Evolutionary conservation across 2,329 filamentous ascomycete genomes (phyloP).

Genomic region (Akanthomyces dipterigenus): DNA sequence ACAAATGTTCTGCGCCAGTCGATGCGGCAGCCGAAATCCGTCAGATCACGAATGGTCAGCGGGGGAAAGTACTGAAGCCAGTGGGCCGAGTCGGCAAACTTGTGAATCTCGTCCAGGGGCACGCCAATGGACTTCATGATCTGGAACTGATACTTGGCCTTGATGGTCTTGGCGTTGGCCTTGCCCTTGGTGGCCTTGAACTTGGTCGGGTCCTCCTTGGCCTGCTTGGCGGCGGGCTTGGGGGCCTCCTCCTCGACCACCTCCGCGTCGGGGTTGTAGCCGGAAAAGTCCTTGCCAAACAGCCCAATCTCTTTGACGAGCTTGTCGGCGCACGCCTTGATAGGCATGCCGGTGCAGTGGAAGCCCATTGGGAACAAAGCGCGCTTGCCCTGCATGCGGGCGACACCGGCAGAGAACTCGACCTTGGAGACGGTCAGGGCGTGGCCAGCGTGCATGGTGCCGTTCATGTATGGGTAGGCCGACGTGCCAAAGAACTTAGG

Average conservation of each 20-base stretch:
- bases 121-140: constrained; percentile 92
- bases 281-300: constrained; percentile 82
- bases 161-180: constrained; percentile 79
- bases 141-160: constrained; percentile 93
- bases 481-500: constrained; percentile 80
- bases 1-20: constrained; percentile 92
- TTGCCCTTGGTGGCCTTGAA: constrained; percentile 92
- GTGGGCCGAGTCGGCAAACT: constrained; percentile 83
- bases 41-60: constrained; percentile 61
- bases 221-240: constrained; percentile 54
- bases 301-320: constrained; percentile 79
- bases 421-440: constrained; percentile 88
- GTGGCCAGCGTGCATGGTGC: constrained; percentile 83
- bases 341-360: constrained; percentile 91
- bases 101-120: constrained; percentile 80
- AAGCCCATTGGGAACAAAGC: constrained; percentile 87
- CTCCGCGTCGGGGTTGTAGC: constrained; percentile 58
- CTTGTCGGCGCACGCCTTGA: constrained; percentile 96
- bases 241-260: constrained; percentile 42
- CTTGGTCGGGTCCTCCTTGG: constrained; percentile 80
- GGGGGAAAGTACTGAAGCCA: constrained; percentile 84
- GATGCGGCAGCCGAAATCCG: constrained; percentile 76
- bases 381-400: constrained; percentile 84
- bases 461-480: constrained; percentile 68
- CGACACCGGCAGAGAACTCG: constrained; percentile 83